phyloP scores from a whole-genome alignment of 139 green algal species.

The Picochlorum sp. region DNA sequence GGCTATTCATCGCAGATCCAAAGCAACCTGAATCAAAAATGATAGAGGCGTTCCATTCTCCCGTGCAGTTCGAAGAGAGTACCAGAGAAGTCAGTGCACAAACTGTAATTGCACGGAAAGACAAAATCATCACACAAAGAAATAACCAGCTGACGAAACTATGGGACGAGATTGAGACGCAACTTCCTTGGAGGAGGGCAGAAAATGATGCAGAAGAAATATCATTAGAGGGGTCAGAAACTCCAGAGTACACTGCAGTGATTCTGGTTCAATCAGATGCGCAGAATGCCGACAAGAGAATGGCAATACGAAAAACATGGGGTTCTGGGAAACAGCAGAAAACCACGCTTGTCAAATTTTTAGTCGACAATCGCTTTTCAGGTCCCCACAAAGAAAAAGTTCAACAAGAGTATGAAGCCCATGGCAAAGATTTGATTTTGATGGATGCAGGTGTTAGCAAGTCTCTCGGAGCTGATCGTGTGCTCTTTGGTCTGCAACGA shows the following conservation, averaged over 20 bases:
- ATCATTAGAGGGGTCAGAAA: neutral
- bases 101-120: conserved; percentile 37
- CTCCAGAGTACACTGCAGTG: neutral
- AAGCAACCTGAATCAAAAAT: neutral
- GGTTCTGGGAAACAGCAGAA: neutral
- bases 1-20: neutral
- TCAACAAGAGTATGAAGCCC: neutral
- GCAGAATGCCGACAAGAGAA: neutral
- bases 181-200: conserved; percentile 37
- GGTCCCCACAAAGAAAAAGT: neutral
- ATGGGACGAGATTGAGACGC: conserved; percentile 50
- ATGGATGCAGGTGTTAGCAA: neutral
- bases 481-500: neutral
- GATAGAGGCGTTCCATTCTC: conserved; percentile 43
- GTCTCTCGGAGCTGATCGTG: neutral
- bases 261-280: neutral
- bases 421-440: too few relatives aligned
- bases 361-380: neutral
- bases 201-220: conserved; percentile 6
- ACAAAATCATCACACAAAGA: conserved; percentile 44
- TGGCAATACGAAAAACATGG: neutral
- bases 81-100: conserved; percentile 17
- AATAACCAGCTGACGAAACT: conserved; percentile 42
- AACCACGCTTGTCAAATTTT: neutral
- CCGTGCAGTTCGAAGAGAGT: conserved; percentile 39